These are phyloP conservation scores for Citrus reticulata DNA, from an alignment of 345 rosid genomes.

Conservation along the genomic window DNA sequence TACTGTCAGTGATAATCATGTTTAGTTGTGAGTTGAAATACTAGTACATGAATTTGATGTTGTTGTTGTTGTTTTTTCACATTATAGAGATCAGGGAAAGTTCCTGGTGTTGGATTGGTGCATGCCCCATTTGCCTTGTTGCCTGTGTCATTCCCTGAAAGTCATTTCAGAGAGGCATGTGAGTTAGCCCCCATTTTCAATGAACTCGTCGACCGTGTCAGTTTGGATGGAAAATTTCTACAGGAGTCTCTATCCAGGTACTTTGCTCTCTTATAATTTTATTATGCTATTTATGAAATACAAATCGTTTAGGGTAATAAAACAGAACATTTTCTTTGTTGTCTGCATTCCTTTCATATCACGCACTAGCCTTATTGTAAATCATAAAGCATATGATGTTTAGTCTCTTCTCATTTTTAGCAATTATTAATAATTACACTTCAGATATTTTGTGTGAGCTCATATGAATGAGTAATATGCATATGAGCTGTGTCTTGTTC, in stretches of 20 bases:
- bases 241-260: slow-evolving; percentile 86
- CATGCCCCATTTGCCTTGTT: slow-evolving; percentile 88
- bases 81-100: slow-evolving; percentile 72
- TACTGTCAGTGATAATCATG: not conserved
- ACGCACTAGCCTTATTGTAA: not conserved
- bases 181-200: slow-evolving; percentile 90
- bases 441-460: not conserved
- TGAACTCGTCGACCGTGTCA: slow-evolving; percentile 90
- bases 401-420: not conserved
- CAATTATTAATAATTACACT: not conserved
- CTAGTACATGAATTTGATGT: slow-evolving; percentile 4
- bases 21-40: not conserved
- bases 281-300: not conserved
- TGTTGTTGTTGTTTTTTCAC: not conserved
- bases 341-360: not conserved
- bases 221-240: slow-evolving; percentile 83
- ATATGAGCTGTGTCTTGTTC: not conserved
- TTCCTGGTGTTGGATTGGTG: slow-evolving; percentile 91
- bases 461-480: not conserved
- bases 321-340: not conserved
- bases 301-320: not conserved
- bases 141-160: slow-evolving; percentile 70
- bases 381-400: not conserved
- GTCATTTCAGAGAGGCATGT: slow-evolving; percentile 76
- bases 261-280: not conserved